Percentiles rank a stretch among this genome's conserved stretches.
phyloP scores from a whole-genome alignment of 768 basidiomycete genomes.

The Xerocomellus dryophilus region DNA sequence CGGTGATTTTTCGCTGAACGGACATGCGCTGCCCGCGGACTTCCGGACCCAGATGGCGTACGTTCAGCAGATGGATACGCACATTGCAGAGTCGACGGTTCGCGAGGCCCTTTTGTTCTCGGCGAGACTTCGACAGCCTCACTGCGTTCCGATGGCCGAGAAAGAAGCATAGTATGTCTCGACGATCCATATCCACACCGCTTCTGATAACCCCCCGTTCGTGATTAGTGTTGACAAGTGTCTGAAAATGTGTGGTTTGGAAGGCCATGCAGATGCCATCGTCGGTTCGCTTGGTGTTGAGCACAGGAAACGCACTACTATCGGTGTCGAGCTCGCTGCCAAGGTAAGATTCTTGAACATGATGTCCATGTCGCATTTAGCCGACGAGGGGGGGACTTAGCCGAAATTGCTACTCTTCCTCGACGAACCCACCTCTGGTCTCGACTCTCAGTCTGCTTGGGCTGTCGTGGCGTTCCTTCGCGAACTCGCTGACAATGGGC shows the following conservation, averaged over 20 bases:
- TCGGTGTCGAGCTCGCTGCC: constrained; percentile 59
- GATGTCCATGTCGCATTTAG: neutral
- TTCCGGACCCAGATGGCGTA: constrained; percentile 58
- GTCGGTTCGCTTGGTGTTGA: constrained; percentile 55
- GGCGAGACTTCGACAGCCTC: constrained; percentile 74
- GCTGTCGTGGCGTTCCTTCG: constrained; percentile 46
- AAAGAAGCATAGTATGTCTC: constrained; percentile 73
- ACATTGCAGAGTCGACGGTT: constrained; percentile 71
- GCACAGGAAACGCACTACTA: constrained; percentile 54
- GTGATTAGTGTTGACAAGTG: constrained; percentile 48
- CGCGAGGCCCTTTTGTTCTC: constrained; percentile 80
- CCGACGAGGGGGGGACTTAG: neutral
- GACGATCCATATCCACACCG: neutral
- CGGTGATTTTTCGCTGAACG: constrained; percentile 56
- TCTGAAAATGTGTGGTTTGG: constrained; percentile 65
- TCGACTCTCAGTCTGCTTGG: constrained; percentile 54
- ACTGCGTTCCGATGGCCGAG: constrained; percentile 57
- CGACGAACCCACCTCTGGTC: constrained; percentile 59
- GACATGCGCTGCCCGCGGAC: constrained; percentile 49
- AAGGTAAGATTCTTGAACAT: constrained; percentile 33
- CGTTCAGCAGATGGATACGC: constrained; percentile 77
- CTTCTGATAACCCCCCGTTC: neutral
- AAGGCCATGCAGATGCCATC: constrained; percentile 57
- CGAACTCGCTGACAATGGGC: constrained; percentile 52
- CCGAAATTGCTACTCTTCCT: constrained; percentile 53